Conservation (phyloP, 305 asterid genomes). For the Fraxinus albicans region DNA sequence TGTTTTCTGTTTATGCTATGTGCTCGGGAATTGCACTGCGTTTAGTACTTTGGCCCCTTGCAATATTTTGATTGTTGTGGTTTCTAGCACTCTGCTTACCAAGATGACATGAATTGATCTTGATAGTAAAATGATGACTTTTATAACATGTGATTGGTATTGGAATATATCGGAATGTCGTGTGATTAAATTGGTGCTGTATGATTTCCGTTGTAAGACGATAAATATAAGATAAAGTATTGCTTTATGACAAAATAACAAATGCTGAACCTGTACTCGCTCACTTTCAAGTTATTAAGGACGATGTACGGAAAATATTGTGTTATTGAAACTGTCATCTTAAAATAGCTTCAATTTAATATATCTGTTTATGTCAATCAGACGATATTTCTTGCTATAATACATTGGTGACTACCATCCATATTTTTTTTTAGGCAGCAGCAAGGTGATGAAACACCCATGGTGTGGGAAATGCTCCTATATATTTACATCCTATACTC, state of each 20-base stretch:
- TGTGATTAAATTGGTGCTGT: not conserved
- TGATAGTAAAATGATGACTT: not conserved
- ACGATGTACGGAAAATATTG: not conserved
- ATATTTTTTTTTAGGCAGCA: conserved; percentile 61
- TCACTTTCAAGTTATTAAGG: not conserved
- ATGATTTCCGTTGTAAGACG: not conserved
- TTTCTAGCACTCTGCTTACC: not conserved
- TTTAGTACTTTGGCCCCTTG: not conserved
- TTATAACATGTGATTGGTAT: not conserved
- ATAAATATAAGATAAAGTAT: not conserved
- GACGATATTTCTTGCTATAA: not conserved
- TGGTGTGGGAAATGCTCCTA: conserved; percentile 98
- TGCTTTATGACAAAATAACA: not conserved
- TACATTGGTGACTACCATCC: not conserved
- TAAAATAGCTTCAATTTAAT: conserved; percentile 4
- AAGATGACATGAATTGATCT: not conserved
- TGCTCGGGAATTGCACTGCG: not conserved
- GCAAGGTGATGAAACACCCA: conserved; percentile 90
- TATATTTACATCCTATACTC: conserved; percentile 86
- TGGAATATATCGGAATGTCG: not conserved
- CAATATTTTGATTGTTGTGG: not conserved
- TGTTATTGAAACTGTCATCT: not conserved
- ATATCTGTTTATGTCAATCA: not conserved
- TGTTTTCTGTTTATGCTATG: not conserved
- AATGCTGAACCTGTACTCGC: not conserved